These are phyloP conservation scores for Aschersonia sp. DNA, from an alignment of 2,329 filamentous ascomycete species.

Conservation along the genomic window DNA sequence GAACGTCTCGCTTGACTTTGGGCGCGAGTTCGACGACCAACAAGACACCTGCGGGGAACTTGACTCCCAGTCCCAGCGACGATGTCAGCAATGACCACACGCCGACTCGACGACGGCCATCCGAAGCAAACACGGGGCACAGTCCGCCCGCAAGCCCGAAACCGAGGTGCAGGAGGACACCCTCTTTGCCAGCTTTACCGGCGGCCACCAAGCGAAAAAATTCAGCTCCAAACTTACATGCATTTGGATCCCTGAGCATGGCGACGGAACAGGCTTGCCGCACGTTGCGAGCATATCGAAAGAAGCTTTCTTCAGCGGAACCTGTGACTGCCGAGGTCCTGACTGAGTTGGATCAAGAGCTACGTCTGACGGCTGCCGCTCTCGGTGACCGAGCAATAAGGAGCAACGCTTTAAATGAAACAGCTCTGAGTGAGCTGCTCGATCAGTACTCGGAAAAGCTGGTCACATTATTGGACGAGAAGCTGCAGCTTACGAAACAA, in stretches of 20 bases:
- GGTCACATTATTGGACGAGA: constrained; percentile 58
- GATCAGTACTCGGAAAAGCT: constrained; percentile 65
- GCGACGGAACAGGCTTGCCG: constrained; percentile 52
- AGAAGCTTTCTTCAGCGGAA: constrained; percentile 43
- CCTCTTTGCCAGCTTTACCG: constrained; percentile 38
- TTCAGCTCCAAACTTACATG: constrained; percentile 29
- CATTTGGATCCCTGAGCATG: constrained; percentile 42
- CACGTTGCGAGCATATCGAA: constrained; percentile 46
- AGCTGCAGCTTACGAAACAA: constrained; percentile 37
- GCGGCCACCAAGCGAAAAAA: constrained; percentile 32
- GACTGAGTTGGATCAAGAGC: constrained; percentile 49
- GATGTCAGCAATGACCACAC: constrained; percentile 27
- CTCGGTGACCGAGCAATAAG: constrained; percentile 41
- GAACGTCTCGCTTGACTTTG: constrained; percentile 37
- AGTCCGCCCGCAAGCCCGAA: constrained; percentile 39
- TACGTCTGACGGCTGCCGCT: constrained; percentile 47
- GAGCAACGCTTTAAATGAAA: constrained; percentile 41
- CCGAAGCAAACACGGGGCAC: constrained; percentile 25
- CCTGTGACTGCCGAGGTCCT: constrained; percentile 41
- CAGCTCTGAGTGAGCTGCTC: constrained; percentile 46
- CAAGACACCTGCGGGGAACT: constrained; percentile 24
- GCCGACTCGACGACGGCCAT: constrained; percentile 32
- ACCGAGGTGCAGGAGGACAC: constrained; percentile 29
- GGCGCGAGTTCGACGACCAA: constrained; percentile 15
- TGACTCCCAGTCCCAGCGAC: constrained; percentile 25